Conservation (phyloP, 164 flowering plant genomes). For the Warburgia ugandensis region DNA sequence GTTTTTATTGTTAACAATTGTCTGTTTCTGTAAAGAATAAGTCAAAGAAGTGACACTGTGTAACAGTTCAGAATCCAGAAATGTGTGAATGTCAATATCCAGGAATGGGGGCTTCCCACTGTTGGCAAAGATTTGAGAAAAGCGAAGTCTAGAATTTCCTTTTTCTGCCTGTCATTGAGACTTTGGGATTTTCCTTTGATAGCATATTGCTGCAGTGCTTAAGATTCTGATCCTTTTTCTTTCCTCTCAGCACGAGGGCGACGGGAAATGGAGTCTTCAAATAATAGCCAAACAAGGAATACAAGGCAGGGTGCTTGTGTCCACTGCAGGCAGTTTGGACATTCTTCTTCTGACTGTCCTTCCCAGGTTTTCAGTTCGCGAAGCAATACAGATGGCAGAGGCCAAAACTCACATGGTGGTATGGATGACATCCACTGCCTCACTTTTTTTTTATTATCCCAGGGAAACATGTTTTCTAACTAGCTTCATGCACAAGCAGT, state of each 20-base stretch:
- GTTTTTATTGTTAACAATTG: not conserved
- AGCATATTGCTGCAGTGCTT: too few relatives aligned
- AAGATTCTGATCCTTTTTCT: not conserved
- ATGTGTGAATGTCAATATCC: too few relatives aligned
- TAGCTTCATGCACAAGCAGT: too few relatives aligned
- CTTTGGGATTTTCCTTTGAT: too few relatives aligned
- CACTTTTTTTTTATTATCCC: not conserved
- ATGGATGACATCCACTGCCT: constrained; percentile 6
- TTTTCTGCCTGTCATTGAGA: too few relatives aligned
- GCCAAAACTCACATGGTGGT: constrained; percentile 26
- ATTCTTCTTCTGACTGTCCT: constrained; percentile 62
- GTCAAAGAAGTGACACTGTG: too few relatives aligned
- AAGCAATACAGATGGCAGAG: constrained; percentile 9
- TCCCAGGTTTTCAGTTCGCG: constrained; percentile 18
- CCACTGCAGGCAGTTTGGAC: constrained; percentile 65
- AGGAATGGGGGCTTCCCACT: too few relatives aligned
- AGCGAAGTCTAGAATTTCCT: too few relatives aligned
- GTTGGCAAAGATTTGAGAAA: too few relatives aligned
- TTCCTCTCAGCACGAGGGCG: constrained; percentile 48
- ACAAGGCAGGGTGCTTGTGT: constrained; percentile 36
- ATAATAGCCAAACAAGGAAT: constrained; percentile 34
- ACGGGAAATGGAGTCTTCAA: constrained; percentile 34
- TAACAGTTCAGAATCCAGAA: too few relatives aligned
- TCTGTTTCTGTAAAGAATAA: too few relatives aligned
- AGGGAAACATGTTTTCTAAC: too few relatives aligned